A percentile compares a stretch with the other conserved stretches of the same genome.
phyloP scores from a whole-genome alignment of 2,329 filamentous ascomycete genomes.

The Ophiosphaerella korrae region DNA sequence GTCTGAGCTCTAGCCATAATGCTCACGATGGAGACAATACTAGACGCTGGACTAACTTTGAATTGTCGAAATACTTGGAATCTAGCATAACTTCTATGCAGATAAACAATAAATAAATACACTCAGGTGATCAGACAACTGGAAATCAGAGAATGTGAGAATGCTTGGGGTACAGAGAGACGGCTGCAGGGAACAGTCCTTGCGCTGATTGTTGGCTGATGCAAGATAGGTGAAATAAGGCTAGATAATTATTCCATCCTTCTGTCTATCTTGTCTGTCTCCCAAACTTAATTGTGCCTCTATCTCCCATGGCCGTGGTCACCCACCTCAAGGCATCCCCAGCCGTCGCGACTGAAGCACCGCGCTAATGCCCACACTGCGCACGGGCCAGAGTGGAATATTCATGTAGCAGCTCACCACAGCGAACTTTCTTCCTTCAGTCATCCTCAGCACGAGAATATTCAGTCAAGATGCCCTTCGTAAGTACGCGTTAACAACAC shows the following conservation, averaged over 20 bases:
- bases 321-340: constrained; percentile 21
- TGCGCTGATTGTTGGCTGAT: too few relatives aligned
- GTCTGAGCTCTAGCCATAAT: constrained; percentile 22
- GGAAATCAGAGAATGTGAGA: too few relatives aligned
- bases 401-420: constrained; percentile 5
- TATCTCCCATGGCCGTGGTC: constrained; percentile 18
- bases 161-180: too few relatives aligned
- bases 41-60: too few relatives aligned
- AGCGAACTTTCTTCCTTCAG: constrained; percentile 30
- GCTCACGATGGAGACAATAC: not conserved
- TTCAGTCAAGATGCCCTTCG: constrained; percentile 54
- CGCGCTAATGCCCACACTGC: constrained; percentile 15
- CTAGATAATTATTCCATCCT: too few relatives aligned
- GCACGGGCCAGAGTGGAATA: constrained; percentile 14
- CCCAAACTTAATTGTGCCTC: not conserved
- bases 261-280: too few relatives aligned
- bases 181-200: too few relatives aligned
- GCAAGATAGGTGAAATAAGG: too few relatives aligned
- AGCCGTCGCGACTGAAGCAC: constrained; percentile 12
- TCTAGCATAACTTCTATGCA: too few relatives aligned
- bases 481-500: constrained; percentile 47
- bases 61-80: too few relatives aligned
- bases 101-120: too few relatives aligned
- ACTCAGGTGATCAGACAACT: too few relatives aligned
- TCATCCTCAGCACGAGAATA: constrained; percentile 28